Evolutionary conservation across 345 rosid species (phyloP).

Genomic region (Eucalyptus regnans): DNA sequence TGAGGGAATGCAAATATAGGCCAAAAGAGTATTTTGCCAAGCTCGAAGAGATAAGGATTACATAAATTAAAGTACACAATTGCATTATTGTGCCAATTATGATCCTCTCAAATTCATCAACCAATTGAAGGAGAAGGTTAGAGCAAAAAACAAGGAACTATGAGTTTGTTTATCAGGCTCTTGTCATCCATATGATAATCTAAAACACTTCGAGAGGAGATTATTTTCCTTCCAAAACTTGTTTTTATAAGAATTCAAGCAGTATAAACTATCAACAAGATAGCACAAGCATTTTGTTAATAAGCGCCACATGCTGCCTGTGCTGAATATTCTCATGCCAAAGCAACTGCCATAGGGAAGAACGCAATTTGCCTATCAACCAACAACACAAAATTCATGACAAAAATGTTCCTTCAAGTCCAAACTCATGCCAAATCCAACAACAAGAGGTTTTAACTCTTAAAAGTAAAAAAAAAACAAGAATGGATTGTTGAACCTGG

Average conservation of each 20-base stretch:
- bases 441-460: neutral
- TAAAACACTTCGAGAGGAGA: neutral
- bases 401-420: neutral
- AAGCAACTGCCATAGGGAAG: neutral
- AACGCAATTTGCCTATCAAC: neutral
- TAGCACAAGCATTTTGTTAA: neutral
- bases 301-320: neutral
- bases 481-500: neutral
- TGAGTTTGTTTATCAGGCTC: neutral
- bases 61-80: neutral
- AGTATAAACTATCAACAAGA: neutral
- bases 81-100: neutral
- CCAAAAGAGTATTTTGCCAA: neutral
- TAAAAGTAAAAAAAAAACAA: neutral
- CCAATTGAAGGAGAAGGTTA: neutral
- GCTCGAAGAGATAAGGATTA: neutral
- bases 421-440: neutral
- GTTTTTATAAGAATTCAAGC: neutral
- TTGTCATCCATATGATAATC: neutral
- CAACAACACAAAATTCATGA: neutral
- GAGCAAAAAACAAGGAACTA: neutral
- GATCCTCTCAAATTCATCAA: neutral
- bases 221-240: neutral
- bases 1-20: neutral
- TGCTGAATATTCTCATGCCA: neutral